Conservation (phyloP, 176 grass and related monocot species). For the Triticum timopheevii region DNA sequence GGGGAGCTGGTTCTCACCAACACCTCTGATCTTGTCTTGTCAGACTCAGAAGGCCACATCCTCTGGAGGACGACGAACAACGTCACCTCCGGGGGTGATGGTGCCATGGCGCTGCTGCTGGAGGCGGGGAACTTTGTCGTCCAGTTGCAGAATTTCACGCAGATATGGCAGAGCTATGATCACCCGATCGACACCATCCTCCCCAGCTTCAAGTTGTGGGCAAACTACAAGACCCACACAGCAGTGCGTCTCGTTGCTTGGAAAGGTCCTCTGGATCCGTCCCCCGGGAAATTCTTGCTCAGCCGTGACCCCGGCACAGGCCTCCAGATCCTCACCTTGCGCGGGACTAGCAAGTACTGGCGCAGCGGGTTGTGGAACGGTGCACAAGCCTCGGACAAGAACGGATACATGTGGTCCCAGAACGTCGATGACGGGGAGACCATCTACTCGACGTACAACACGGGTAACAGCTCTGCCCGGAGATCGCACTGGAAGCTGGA, state of each 20-base stretch:
- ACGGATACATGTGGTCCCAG: background rate
- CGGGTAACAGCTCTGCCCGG: background rate
- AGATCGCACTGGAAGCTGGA: background rate
- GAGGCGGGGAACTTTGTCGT: conserved; percentile 40
- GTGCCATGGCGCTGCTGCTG: background rate
- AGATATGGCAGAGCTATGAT: conserved; percentile 1
- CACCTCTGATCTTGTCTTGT: conserved; percentile 31
- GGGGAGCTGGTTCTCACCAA: conserved; percentile 24
- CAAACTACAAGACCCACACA: background rate
- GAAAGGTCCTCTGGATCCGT: background rate
- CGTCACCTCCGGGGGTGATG: background rate
- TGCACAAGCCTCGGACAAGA: background rate
- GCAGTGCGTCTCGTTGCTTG: background rate
- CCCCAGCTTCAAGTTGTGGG: background rate
- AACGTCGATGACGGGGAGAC: background rate
- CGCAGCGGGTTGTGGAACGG: conserved; percentile 42
- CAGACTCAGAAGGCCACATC: background rate
- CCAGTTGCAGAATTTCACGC: background rate
- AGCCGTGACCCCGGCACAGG: background rate
- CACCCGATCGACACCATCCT: background rate
- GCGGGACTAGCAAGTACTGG: background rate
- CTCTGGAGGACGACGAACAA: conserved; percentile 31
- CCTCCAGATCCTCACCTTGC: conserved; percentile 21
- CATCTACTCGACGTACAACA: background rate
- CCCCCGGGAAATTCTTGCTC: background rate